Percentiles rank a stretch among this genome's conserved stretches.
Conservation (phyloP, 1,139 yeast genomes). For the Blastobotrys petasosporus region DNA sequence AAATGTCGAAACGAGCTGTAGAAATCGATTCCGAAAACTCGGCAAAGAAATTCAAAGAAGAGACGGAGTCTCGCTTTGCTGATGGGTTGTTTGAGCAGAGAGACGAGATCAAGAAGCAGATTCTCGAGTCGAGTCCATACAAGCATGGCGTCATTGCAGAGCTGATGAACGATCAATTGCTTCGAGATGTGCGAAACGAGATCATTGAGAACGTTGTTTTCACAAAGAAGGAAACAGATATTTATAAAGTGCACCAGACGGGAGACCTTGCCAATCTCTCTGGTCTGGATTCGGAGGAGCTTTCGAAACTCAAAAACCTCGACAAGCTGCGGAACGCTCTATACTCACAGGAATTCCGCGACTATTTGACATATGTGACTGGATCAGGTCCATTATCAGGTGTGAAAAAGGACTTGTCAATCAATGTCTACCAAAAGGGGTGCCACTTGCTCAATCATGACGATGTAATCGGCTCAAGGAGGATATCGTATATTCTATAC, state of each 20-base stretch:
- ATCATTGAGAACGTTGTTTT: conserved; percentile 79
- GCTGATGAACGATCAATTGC: conserved; percentile 66
- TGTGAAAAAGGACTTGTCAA: conserved; percentile 81
- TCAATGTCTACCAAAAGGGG: conserved; percentile 85
- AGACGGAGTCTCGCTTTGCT: conserved; percentile 8
- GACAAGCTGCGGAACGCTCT: conserved; percentile 77
- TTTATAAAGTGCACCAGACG: conserved; percentile 88
- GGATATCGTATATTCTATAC: conserved; percentile 88
- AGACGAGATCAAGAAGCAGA: conserved; percentile 20
- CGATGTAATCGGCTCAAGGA: conserved; percentile 92
- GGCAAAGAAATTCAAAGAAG: conserved; percentile 9
- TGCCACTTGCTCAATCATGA: conserved; percentile 94
- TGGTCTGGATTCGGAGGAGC: conserved; percentile 73
- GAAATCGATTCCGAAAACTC: not conserved
- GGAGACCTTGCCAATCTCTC: conserved; percentile 94
- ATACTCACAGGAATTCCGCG: conserved; percentile 79
- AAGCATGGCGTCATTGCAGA: conserved; percentile 81
- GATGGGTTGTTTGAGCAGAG: conserved; percentile 11
- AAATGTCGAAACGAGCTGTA: conserved; percentile 9
- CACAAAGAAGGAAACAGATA: conserved; percentile 93
- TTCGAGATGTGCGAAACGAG: conserved; percentile 76
- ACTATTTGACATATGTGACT: conserved; percentile 72
- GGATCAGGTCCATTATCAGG: conserved; percentile 91
- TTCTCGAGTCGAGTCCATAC: conserved; percentile 60
- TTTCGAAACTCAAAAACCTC: conserved; percentile 64